Conservation (phyloP, 1,139 yeast species). For the Kodamaea arcana region DNA sequence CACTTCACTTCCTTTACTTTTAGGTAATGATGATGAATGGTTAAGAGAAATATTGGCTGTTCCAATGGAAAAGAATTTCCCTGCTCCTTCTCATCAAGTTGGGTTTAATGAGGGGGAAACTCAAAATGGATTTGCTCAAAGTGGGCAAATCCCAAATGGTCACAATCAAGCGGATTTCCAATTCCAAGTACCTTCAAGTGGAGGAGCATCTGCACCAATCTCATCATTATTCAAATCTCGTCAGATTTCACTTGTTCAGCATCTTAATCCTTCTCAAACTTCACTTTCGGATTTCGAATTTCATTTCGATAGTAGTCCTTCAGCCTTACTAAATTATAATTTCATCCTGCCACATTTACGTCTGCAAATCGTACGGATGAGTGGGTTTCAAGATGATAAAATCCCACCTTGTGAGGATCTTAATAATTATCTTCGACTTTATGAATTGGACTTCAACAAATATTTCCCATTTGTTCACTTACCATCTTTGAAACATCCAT, state of each 20-base stretch:
- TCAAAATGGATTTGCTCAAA: neutral
- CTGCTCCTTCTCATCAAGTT: conserved; percentile 48
- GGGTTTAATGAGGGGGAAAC: conserved; percentile 38
- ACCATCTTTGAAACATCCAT: conserved; percentile 56
- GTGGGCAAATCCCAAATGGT: neutral
- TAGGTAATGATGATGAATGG: conserved; percentile 50
- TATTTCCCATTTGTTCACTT: conserved; percentile 84
- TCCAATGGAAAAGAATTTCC: conserved; percentile 55
- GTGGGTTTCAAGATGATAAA: conserved; percentile 50
- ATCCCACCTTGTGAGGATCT: conserved; percentile 74
- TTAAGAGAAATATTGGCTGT: conserved; percentile 61
- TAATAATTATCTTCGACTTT: conserved; percentile 66
- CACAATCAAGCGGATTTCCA: neutral
- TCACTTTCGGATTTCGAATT: conserved; percentile 11
- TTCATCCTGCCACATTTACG: conserved; percentile 51
- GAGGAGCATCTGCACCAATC: conserved; percentile 16
- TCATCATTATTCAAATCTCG: conserved; percentile 55
- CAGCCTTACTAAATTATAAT: conserved; percentile 9
- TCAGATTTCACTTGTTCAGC: conserved; percentile 55
- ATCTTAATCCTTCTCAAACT: conserved; percentile 19
- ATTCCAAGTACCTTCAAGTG: neutral
- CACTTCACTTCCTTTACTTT: conserved; percentile 8
- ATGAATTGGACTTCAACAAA: conserved; percentile 69
- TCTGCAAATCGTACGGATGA: conserved; percentile 46
- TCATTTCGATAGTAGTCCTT: conserved; percentile 8